Conservation (phyloP, 768 basidiomycete genomes). For the Suillus subalutaceus region DNA sequence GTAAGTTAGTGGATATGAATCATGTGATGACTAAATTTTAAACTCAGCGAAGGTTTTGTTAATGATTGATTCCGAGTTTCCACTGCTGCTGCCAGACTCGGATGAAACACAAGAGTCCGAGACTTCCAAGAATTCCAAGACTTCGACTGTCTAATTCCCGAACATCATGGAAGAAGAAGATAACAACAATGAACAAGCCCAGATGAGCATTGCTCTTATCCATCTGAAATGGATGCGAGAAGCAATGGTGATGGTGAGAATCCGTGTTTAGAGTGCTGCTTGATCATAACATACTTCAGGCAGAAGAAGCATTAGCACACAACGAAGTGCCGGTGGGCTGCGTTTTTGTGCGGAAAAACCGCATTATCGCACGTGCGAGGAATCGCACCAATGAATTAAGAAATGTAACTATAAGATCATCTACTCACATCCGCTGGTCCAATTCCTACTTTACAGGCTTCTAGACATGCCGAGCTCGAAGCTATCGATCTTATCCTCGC, state of each 20-base stretch:
- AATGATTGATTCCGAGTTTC: not conserved
- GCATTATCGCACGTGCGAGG: slow-evolving; percentile 80
- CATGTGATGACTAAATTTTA: not conserved
- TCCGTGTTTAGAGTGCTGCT: not conserved
- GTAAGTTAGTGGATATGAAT: not conserved
- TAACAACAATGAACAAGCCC: not conserved
- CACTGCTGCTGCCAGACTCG: not conserved
- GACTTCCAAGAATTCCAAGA: not conserved
- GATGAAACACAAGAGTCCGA: not conserved
- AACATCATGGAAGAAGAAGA: not conserved
- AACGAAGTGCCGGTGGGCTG: slow-evolving; percentile 97
- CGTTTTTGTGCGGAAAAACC: slow-evolving; percentile 82
- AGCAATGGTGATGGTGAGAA: slow-evolving; percentile 78
- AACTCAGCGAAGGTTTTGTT: slow-evolving; percentile 1
- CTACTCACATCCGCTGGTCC: slow-evolving; percentile 2
- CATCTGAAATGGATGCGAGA: slow-evolving; percentile 78
- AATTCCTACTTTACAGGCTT: slow-evolving; percentile 62
- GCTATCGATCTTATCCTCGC: slow-evolving; percentile 89
- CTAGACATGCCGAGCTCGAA: slow-evolving; percentile 96
- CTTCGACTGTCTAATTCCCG: not conserved
- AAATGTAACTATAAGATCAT: slow-evolving; percentile 59
- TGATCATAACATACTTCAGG: slow-evolving; percentile 39
- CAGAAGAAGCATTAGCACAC: slow-evolving; percentile 81
- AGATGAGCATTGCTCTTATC: slow-evolving; percentile 18
- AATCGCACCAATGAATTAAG: slow-evolving; percentile 94